These are phyloP conservation scores for Phellinidium pouzarii DNA, from an alignment of 1,284 basidiomycete species.

Conservation along the genomic window DNA sequence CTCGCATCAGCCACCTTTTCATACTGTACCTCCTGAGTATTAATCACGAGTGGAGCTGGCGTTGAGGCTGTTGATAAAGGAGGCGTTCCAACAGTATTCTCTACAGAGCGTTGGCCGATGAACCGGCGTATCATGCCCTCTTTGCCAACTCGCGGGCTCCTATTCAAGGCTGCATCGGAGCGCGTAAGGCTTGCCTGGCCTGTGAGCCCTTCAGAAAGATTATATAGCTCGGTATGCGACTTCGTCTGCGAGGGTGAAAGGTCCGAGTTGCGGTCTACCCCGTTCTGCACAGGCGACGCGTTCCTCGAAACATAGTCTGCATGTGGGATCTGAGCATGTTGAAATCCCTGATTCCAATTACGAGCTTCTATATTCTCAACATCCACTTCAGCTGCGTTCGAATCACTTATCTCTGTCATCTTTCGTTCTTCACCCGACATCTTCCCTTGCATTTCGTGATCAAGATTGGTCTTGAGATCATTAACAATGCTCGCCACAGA, in stretches of 20 bases:
- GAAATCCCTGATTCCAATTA: not conserved
- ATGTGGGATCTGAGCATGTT: not conserved
- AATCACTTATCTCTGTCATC: not conserved
- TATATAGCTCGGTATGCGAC: not conserved
- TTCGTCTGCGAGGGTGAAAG: not conserved
- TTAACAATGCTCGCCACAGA: conserved; percentile 3
- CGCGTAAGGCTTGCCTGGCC: conserved; percentile 9
- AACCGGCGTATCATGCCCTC: conserved; percentile 48
- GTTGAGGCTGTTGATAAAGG: not conserved
- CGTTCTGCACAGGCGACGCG: not conserved
- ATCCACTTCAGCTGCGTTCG: not conserved
- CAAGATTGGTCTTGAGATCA: conserved; percentile 1
- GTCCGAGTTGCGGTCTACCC: not conserved
- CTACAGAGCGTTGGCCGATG: conserved; percentile 37
- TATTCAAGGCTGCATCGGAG: conserved; percentile 21
- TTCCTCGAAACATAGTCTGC: not conserved
- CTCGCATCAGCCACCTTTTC: not conserved
- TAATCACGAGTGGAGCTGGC: not conserved
- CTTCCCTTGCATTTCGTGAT: not conserved
- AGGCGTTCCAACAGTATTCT: conserved; percentile 18
- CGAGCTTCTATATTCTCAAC: not conserved
- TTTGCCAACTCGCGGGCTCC: conserved; percentile 40
- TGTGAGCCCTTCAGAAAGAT: not conserved
- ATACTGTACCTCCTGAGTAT: too few relatives aligned
- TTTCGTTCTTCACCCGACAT: not conserved